Evolutionary conservation across 805 yeast genomes (phyloP).

Genomic region (Kurtzmaniella fragi): DNA sequence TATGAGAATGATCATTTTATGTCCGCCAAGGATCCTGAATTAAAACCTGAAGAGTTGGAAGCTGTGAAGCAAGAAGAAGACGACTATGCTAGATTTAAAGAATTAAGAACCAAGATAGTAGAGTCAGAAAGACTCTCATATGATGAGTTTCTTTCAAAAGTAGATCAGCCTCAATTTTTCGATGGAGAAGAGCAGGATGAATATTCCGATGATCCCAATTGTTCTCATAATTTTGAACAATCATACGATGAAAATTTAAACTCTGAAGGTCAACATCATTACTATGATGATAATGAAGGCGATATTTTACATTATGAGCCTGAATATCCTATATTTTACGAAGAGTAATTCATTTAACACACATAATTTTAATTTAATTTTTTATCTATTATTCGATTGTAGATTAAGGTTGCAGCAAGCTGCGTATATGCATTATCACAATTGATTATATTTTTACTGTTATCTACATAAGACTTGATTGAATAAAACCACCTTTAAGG

Average conservation of each 20-base stretch:
- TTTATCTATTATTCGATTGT: no score
- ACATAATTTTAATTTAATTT: no score
- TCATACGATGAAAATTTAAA: constrained; percentile 31
- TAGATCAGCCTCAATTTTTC: constrained; percentile 31
- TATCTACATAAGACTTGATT: neutral
- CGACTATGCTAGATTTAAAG: constrained; percentile 15
- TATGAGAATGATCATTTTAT: constrained; percentile 59
- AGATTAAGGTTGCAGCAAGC: neutral
- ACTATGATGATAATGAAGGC: constrained; percentile 9
- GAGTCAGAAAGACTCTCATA: constrained; percentile 11
- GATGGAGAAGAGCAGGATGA: constrained; percentile 26
- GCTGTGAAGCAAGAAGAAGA: constrained; percentile 10
- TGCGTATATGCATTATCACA: neutral
- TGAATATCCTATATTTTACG: constrained; percentile 8
- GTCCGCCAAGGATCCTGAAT: constrained; percentile 12
- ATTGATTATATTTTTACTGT: neutral
- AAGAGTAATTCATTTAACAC: no score
- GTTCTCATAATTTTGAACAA: constrained; percentile 26
- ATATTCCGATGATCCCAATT: constrained; percentile 30
- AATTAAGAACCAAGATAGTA: constrained; percentile 6
- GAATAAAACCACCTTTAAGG: no score
- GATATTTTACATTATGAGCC: constrained; percentile 7
- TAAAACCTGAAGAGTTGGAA: constrained; percentile 9
- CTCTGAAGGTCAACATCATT: constrained; percentile 18
- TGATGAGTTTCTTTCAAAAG: constrained; percentile 30